Conservation (phyloP, 805 yeast genomes). For the Pichia cabralensis region DNA sequence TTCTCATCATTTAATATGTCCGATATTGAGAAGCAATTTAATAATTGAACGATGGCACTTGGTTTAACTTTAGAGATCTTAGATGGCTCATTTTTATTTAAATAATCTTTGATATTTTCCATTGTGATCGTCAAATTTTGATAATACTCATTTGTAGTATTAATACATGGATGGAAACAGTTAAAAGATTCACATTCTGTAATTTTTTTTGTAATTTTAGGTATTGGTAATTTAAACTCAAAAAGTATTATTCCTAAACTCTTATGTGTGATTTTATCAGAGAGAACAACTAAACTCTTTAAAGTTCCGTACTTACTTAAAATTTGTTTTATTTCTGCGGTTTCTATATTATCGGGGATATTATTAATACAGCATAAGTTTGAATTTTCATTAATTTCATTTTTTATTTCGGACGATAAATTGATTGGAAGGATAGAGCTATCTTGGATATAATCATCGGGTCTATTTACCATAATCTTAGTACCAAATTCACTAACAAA, state of each 20-base stretch:
- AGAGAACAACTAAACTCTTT: slow-evolving; percentile 29
- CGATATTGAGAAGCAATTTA: slow-evolving; percentile 56
- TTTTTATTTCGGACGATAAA: slow-evolving; percentile 30
- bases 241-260: too few relatives aligned
- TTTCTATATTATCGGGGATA: slow-evolving; percentile 32
- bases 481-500: slow-evolving; percentile 24
- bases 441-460: slow-evolving; percentile 36
- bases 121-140: slow-evolving; percentile 17
- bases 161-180: slow-evolving; percentile 33
- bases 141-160: slow-evolving; percentile 13
- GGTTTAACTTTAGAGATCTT: slow-evolving; percentile 13
- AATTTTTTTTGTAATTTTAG: too few relatives aligned
- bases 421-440: too few relatives aligned
- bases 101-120: slow-evolving; percentile 13
- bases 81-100: too few relatives aligned
- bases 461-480: slow-evolving; percentile 30
- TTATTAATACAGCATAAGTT: slow-evolving; percentile 26
- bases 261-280: too few relatives aligned
- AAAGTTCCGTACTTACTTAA: slow-evolving; percentile 33
- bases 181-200: slow-evolving; percentile 23
- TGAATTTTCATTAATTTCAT: slow-evolving; percentile 19
- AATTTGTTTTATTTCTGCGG: slow-evolving; percentile 33
- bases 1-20: slow-evolving; percentile 25
- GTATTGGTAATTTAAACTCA: too few relatives aligned
- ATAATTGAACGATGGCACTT: slow-evolving; percentile 48